phyloP scores from a whole-genome alignment of 306 rosid species.

The Trichosanthes cucumerina region DNA sequence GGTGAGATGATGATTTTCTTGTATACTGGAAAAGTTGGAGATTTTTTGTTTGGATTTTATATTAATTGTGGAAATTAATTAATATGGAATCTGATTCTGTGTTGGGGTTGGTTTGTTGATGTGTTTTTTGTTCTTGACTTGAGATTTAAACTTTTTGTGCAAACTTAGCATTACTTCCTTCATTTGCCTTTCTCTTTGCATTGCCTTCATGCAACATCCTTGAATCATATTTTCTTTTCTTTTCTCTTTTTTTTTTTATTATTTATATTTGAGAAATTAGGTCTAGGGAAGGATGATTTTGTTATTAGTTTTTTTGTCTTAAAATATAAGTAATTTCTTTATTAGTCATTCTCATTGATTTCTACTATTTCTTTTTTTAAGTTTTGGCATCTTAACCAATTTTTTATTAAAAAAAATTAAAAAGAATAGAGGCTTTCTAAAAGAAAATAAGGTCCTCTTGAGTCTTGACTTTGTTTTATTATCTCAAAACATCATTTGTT shows the following conservation, averaged over 20 bases:
- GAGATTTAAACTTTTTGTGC: not conserved
- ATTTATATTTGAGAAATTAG: too few species aligned
- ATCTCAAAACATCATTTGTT: too few species aligned
- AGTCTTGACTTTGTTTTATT: too few species aligned
- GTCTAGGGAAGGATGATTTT: not conserved
- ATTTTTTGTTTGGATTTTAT: not conserved
- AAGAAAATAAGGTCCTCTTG: too few species aligned
- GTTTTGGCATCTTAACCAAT: too few species aligned
- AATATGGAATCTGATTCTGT: conserved; percentile 1
- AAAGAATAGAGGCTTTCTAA: too few species aligned
- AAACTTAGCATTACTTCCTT: not conserved
- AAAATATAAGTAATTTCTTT: too few species aligned
- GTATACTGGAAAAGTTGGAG: not conserved
- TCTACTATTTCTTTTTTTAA: too few species aligned
- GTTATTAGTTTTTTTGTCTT: too few species aligned
- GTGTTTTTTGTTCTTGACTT: not conserved
- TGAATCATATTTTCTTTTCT: not conserved
- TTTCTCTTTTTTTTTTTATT: not conserved
- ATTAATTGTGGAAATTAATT: not conserved
- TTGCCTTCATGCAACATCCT: conserved; percentile 7
- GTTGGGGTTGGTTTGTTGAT: not conserved
- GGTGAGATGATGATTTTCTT: not conserved
- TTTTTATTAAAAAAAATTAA: too few species aligned
- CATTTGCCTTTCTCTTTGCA: conserved; percentile 1
- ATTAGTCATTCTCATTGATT: too few species aligned